These are phyloP conservation scores for Suillus ampliporus DNA, from an alignment of 768 basidiomycete genomes.

Conservation along the genomic window DNA sequence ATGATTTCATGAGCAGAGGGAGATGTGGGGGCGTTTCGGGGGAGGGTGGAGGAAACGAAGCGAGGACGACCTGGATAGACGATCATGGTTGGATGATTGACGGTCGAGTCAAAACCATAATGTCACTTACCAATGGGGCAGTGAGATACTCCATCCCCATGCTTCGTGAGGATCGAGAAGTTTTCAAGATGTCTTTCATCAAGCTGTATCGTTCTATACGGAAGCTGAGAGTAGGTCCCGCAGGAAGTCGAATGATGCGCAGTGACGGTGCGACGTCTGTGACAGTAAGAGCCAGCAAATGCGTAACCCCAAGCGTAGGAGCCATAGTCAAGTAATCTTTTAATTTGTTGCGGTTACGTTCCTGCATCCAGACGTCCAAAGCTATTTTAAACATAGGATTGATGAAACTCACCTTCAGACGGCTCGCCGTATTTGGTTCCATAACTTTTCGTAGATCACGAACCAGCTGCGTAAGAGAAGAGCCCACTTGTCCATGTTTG, in stretches of 20 bases:
- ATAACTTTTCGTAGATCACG: slow-evolving; percentile 93
- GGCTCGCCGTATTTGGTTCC: slow-evolving; percentile 96
- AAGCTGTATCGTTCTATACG: slow-evolving; percentile 91
- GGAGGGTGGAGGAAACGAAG: slow-evolving; percentile 79
- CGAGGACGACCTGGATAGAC: slow-evolving; percentile 79
- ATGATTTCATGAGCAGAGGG: slow-evolving; percentile 91
- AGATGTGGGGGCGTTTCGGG: slow-evolving; percentile 83
- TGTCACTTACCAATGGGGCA: slow-evolving; percentile 78
- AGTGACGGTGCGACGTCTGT: slow-evolving; percentile 86
- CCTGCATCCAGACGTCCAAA: slow-evolving; percentile 53
- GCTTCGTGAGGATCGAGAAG: slow-evolving; percentile 69
- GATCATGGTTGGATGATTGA: slow-evolving; percentile 6
- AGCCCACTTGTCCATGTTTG: slow-evolving; percentile 93
- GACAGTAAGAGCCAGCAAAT: slow-evolving; percentile 90
- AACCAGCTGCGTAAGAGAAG: slow-evolving; percentile 86
- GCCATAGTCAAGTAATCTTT: slow-evolving; percentile 95
- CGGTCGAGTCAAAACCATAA: not conserved
- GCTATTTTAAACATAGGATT: slow-evolving; percentile 3
- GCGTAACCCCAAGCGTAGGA: slow-evolving; percentile 88
- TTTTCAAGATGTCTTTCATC: slow-evolving; percentile 79
- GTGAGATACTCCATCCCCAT: slow-evolving; percentile 90
- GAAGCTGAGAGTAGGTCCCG: slow-evolving; percentile 94
- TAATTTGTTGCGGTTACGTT: slow-evolving; percentile 86
- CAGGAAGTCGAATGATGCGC: slow-evolving; percentile 83
- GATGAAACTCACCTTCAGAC: slow-evolving; percentile 67